Evolutionary conservation across 1,139 yeast species (phyloP).

Genomic region (Meyerozyma elateridarum): DNA sequence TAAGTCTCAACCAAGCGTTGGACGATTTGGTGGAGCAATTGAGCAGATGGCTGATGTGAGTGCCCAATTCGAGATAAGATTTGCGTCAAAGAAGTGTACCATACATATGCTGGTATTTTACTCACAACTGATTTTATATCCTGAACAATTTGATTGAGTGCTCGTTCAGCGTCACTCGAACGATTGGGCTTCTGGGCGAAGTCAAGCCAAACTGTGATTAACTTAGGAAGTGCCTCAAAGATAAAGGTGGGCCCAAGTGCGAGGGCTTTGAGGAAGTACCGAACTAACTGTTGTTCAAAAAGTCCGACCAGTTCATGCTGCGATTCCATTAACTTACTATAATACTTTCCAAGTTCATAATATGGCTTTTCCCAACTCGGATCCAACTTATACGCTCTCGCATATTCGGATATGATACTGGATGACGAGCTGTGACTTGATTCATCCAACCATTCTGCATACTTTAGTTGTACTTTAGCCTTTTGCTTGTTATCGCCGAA

Average conservation of each 20-base stretch:
- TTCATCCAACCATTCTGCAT: slow-evolving; percentile 84
- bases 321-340: slow-evolving; percentile 70
- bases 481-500: slow-evolving; percentile 19
- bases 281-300: slow-evolving; percentile 62
- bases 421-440: slow-evolving; percentile 82
- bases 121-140: slow-evolving; percentile 46
- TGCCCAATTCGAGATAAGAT: slow-evolving; percentile 76
- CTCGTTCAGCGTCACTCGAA: slow-evolving; percentile 31
- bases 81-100: slow-evolving; percentile 88
- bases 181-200: slow-evolving; percentile 45
- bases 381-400: slow-evolving; percentile 53
- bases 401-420: slow-evolving; percentile 68
- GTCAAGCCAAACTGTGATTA: slow-evolving; percentile 89
- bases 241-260: slow-evolving; percentile 65
- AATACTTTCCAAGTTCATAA: slow-evolving; percentile 76
- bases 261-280: slow-evolving; percentile 63
- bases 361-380: slow-evolving; percentile 73
- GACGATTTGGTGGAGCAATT: slow-evolving; percentile 53
- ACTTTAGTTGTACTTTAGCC: slow-evolving; percentile 62
- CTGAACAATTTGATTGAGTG: slow-evolving; percentile 43
- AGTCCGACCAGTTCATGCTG: slow-evolving; percentile 48
- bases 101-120: slow-evolving; percentile 56
- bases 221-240: slow-evolving; percentile 84
- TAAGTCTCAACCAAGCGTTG: slow-evolving; percentile 55
- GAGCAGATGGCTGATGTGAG: slow-evolving; percentile 52